These are phyloP conservation scores for Carnegiea gigantea DNA, from an alignment of 179 eudicot genomes.

Conservation along the genomic window DNA sequence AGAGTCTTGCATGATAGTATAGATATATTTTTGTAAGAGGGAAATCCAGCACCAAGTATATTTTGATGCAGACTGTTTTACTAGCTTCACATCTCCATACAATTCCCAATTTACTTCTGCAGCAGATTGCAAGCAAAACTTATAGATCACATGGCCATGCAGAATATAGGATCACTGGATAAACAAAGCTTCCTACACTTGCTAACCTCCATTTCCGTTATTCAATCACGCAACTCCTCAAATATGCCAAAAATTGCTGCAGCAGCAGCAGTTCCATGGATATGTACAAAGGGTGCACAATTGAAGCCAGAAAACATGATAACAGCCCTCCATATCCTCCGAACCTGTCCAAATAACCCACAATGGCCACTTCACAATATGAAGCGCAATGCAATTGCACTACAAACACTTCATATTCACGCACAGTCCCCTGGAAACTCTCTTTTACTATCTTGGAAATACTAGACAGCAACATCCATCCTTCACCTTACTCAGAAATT, in stretches of 20 bases:
- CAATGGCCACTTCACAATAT: not conserved
- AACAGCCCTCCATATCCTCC: not conserved
- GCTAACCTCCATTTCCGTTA: not conserved
- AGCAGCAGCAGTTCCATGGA: not conserved
- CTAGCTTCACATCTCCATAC: not conserved
- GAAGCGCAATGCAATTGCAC: not conserved
- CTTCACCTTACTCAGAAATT: not conserved
- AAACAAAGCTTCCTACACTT: not conserved
- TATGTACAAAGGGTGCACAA: too few relatives aligned
- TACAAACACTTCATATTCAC: not conserved
- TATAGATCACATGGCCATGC: not conserved
- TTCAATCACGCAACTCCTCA: not conserved
- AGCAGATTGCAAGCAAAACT: not conserved
- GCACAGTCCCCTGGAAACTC: not conserved
- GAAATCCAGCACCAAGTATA: not conserved
- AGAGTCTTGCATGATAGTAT: not conserved
- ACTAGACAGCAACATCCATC: not conserved
- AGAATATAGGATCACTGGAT: not conserved
- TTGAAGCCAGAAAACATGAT: too few relatives aligned
- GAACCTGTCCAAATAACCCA: not conserved
- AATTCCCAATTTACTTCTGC: not conserved
- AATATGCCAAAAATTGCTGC: not conserved
- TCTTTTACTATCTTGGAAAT: not conserved
- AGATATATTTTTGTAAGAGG: not conserved
- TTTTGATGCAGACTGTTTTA: not conserved